These are phyloP conservation scores for Xenoacremonium recifei DNA, from an alignment of 2,329 filamentous ascomycete species.

Conservation along the genomic window DNA sequence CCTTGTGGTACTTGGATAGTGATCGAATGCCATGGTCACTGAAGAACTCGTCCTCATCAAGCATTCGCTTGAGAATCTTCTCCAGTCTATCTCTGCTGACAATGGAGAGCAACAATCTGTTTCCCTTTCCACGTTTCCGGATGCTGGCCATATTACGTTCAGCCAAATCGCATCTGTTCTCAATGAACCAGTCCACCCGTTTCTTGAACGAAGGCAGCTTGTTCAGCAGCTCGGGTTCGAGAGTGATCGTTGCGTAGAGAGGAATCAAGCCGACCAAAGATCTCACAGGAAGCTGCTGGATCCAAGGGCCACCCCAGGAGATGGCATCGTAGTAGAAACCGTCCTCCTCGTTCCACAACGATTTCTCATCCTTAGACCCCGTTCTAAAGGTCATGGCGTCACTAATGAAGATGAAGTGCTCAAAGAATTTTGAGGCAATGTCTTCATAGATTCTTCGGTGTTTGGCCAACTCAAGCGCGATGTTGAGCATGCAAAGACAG, in stretches of 20 bases:
- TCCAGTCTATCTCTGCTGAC: conserved; percentile 91
- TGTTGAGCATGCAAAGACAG: conserved; percentile 95
- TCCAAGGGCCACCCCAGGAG: conserved; percentile 91
- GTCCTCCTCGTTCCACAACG: conserved; percentile 94
- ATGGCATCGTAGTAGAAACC: conserved; percentile 99
- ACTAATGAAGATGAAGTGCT: conserved; percentile 97
- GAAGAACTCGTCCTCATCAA: conserved; percentile 91
- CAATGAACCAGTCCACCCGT: conserved; percentile 89
- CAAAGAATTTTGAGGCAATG: conserved; percentile 96
- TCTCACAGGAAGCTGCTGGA: conserved; percentile 86
- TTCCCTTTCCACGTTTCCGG: conserved; percentile 82
- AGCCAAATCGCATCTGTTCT: conserved; percentile 81
- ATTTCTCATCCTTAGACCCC: conserved; percentile 70
- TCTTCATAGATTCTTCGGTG: conserved; percentile 95
- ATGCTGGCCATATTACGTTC: conserved; percentile 96
- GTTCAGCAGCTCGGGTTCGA: conserved; percentile 92
- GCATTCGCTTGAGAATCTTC: conserved; percentile 86
- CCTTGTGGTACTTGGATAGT: conserved; percentile 85
- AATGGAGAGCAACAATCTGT: conserved; percentile 82
- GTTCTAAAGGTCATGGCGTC: conserved; percentile 91
- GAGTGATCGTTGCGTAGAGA: conserved; percentile 84
- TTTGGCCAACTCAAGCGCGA: conserved; percentile 90
- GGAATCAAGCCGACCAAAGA: conserved; percentile 93
- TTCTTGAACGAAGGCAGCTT: conserved; percentile 91
- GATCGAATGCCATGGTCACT: conserved; percentile 89